Base-by-base conservation (phyloP, 495 filamentous ascomycete species). In the Podospora sp. region DNA sequence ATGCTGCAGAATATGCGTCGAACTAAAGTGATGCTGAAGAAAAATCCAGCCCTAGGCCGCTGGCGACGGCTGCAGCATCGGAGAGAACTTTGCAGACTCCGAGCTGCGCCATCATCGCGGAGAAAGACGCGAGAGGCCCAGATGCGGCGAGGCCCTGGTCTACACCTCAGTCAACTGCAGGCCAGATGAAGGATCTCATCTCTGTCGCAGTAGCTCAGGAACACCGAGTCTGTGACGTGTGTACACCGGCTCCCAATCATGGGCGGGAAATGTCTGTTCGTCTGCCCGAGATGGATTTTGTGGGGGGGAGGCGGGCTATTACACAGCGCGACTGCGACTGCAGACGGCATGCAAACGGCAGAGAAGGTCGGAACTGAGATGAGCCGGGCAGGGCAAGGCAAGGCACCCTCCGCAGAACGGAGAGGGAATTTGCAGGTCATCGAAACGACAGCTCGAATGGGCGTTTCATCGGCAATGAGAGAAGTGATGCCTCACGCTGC, bases 51-150 rank as follows among this genome's bases (percentile, higher is more conserved):
- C 29, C 29, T 33, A 11, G 33, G 12, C 58, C 29, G 58, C 58
- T 9, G 27, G 22, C 14, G 40, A 57, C 22, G 53, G 53, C 53
- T 26, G 26, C 53, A 46, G 29, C 52, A 26, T 35, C 51, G 63
- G 51, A 65, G 25, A 65, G 40, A 21, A 49, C 36, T 20, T n/a
- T 58, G 29, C 53, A 46, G 29, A 22, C 20, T 65, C 52, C 61
- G 25, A 20, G 25, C 56, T 50, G 63, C 53, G 63, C 63, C 63
- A 65, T 65, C 21, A n/a, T 58, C 26, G 33, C 53, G 33, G 29
- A 40, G 52, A 29, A 65, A 65, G 63, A 33, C 63, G 63, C 36
- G 63, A 65, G 52, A 56, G 63, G 20, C 22, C 63, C 29, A 50
- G 53, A 65, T 58, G 63, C 51, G 63, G 51, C 29, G 63, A 65